phyloP scores from a whole-genome alignment of 495 filamentous ascomycete species.

The Entonaema liquescens region DNA sequence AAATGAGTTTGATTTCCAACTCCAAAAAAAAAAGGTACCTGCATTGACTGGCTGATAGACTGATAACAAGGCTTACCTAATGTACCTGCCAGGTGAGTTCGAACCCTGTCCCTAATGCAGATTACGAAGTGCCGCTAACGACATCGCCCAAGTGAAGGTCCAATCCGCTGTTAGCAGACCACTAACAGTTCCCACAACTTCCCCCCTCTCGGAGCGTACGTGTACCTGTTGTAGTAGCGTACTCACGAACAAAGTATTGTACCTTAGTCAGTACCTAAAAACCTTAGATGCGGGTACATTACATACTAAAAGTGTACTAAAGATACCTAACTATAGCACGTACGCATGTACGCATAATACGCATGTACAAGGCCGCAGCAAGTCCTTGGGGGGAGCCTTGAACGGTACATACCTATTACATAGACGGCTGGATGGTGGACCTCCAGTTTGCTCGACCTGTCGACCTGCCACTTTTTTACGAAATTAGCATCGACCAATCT shows the following conservation, averaged over 20 bases:
- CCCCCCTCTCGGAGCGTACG: background rate
- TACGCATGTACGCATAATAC: background rate
- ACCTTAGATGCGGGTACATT: background rate
- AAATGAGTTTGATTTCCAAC: background rate
- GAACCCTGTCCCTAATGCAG: background rate
- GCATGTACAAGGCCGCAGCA: too few species aligned
- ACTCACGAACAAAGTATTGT: background rate
- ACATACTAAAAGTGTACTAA: background rate
- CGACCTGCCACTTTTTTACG: constrained; percentile 31
- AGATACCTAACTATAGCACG: background rate
- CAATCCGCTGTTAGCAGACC: background rate
- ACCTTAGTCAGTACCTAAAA: background rate
- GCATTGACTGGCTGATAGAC: too few species aligned
- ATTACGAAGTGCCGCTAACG: constrained; percentile 14
- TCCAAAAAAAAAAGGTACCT: background rate
- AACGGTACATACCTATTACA: too few species aligned
- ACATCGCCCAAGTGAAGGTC: background rate
- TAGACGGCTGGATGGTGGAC: too few species aligned
- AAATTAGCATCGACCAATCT: constrained; percentile 43
- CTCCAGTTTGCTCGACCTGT: constrained; percentile 11
- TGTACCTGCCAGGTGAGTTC: background rate
- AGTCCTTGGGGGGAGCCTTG: background rate
- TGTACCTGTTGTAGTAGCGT: background rate
- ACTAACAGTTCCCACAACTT: background rate
- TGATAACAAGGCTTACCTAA: background rate